These are phyloP conservation scores for Colletotrichum sp. DNA, from an alignment of 2,329 filamentous ascomycete species.

Conservation along the genomic window DNA sequence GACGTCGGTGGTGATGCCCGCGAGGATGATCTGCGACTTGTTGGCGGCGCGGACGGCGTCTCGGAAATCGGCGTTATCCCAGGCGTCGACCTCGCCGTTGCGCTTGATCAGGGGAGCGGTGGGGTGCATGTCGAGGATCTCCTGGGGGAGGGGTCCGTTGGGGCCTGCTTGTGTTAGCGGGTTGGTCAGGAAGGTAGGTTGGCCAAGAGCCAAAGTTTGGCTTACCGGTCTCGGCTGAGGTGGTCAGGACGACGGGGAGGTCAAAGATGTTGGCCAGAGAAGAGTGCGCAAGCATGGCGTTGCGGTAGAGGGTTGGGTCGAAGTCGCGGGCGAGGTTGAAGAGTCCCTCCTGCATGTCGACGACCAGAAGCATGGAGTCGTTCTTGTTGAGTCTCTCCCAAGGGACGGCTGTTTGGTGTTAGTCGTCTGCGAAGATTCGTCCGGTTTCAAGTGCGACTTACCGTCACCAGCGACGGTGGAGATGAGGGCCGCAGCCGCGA, in stretches of 20 bases:
- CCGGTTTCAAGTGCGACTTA: neutral
- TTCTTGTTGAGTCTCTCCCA: constrained; percentile 41
- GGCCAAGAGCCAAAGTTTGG: accelerated
- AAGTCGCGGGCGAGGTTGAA: constrained; percentile 65
- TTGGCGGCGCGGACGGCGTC: constrained; percentile 68
- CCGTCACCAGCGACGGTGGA: constrained; percentile 9
- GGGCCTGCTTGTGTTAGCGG: constrained; percentile 51
- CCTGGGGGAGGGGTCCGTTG: constrained; percentile 73
- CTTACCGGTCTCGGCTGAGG: constrained; percentile 64
- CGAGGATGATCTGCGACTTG: constrained; percentile 74
- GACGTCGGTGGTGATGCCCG: constrained; percentile 76
- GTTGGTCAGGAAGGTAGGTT: accelerated
- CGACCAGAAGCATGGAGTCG: constrained; percentile 38
- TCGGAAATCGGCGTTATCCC: constrained; percentile 76
- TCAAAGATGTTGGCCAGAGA: constrained; percentile 70
- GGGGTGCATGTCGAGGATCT: constrained; percentile 73
- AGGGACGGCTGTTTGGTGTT: constrained; percentile 22
- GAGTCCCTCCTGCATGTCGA: constrained; percentile 42
- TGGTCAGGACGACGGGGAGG: constrained; percentile 73
- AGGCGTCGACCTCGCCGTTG: constrained; percentile 77
- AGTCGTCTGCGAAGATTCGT: neutral
- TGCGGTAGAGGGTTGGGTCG: constrained; percentile 67
- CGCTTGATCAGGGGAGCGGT: constrained; percentile 69
- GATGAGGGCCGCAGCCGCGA: constrained; percentile 18
- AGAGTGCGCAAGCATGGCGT: constrained; percentile 72